Evolutionary conservation across 2,329 filamentous ascomycete species (phyloP).

Genomic region (Fusarium coicis): DNA sequence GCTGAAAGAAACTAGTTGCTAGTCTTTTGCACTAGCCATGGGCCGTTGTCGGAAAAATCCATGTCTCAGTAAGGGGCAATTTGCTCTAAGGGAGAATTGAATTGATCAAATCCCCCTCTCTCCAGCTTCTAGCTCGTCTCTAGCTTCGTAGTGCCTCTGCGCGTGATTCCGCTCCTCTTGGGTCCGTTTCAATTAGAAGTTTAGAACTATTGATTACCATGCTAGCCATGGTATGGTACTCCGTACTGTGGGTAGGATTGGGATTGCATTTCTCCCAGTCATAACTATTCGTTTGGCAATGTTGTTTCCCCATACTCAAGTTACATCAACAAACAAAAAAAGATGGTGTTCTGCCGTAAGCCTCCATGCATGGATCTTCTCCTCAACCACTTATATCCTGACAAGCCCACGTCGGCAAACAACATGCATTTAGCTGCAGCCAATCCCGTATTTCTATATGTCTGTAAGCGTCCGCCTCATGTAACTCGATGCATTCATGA

Average conservation of each 20-base stretch:
- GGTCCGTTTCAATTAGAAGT: conserved; percentile 8
- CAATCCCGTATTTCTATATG: conserved; percentile 23
- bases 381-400: conserved; percentile 21
- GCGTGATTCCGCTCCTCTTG: conserved; percentile 27
- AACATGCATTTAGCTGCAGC: conserved; percentile 4
- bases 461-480: conserved; percentile 26
- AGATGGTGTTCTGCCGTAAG: conserved; percentile 34
- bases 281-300: not conserved
- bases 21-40: not conserved
- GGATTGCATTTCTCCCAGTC: not conserved
- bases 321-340: not conserved
- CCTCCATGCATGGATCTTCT: conserved; percentile 14
- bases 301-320: not conserved
- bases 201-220: conserved; percentile 21
- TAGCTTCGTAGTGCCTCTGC: conserved; percentile 23
- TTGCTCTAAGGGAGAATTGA: conserved; percentile 2
- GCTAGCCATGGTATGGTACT: not conserved
- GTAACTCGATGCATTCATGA: conserved; percentile 27
- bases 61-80: conserved; percentile 24
- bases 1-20: conserved; percentile 6
- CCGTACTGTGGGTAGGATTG: not conserved
- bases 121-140: conserved; percentile 29
- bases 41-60: not conserved
- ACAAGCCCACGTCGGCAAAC: conserved; percentile 13
- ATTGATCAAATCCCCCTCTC: not conserved